Evolutionary conservation across 2,329 filamentous ascomycete species (phyloP).

Genomic region (Leptographium wingfieldii): DNA sequence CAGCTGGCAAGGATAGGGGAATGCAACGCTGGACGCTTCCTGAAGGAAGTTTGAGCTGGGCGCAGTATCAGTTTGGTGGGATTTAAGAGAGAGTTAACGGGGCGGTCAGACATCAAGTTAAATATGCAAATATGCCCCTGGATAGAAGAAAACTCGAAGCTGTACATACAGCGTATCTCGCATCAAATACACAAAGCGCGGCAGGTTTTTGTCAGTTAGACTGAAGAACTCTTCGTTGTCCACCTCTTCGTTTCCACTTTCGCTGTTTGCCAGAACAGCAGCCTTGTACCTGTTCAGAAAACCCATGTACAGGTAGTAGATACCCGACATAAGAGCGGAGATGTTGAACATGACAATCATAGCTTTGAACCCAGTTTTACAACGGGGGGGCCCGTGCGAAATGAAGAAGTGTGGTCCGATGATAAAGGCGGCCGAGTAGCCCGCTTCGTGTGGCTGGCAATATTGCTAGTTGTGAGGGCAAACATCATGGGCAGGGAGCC

Average conservation of each 20-base stretch:
- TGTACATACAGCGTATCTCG: not conserved
- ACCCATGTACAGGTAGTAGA: not conserved
- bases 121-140: too few relatives aligned
- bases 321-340: not conserved
- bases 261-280: not conserved
- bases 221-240: slow-evolving; percentile 10
- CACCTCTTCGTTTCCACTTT: not conserved
- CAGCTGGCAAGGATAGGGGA: too few relatives aligned
- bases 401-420: slow-evolving; percentile 10
- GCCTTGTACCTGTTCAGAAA: not conserved
- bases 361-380: slow-evolving; percentile 7
- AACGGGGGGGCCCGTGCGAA: slow-evolving; percentile 2
- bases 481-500: slow-evolving; percentile 41
- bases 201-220: slow-evolving; percentile 14
- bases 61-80: too few relatives aligned
- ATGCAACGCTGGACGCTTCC: too few relatives aligned
- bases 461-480: slow-evolving; percentile 48
- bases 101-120: too few relatives aligned
- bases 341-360: slow-evolving; percentile 1
- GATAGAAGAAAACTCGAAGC: too few relatives aligned
- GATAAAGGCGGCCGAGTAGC: slow-evolving; percentile 4
- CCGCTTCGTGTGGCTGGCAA: slow-evolving; percentile 58
- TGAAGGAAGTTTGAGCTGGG: too few relatives aligned
- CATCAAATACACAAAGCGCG: slow-evolving; percentile 6
- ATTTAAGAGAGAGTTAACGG: too few relatives aligned